Evolutionary conservation across 345 rosid species (phyloP).

Genomic region (Mallotus nudiflorus): DNA sequence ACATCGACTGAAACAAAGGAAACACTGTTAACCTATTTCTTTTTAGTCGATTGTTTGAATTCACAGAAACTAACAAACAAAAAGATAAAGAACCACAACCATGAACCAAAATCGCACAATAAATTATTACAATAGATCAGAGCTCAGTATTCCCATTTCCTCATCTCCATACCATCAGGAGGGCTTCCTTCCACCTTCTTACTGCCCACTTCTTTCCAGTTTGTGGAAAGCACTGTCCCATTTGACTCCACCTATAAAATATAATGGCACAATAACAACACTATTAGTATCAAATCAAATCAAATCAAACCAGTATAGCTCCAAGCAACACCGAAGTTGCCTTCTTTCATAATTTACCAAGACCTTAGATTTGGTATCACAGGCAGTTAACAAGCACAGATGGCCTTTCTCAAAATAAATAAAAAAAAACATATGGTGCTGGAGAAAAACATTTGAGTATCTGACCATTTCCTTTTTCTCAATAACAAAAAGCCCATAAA

Average conservation of each 20-base stretch:
- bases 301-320: not conserved
- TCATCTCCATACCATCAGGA: slow-evolving; percentile 81
- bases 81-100: not conserved
- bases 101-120: not conserved
- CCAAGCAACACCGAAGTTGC: not conserved
- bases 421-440: too few species aligned
- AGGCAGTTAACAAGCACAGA: not conserved
- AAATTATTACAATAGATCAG: not conserved
- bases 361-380: not conserved
- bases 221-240: slow-evolving; percentile 75
- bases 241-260: slow-evolving; percentile 69
- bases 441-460: too few species aligned
- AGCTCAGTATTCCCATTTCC: slow-evolving; percentile 62
- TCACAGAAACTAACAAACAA: not conserved
- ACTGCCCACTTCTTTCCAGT: slow-evolving; percentile 83
- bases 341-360: too few species aligned
- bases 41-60: not conserved
- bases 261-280: not conserved
- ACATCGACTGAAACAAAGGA: not conserved
- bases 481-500: not conserved
- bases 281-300: too few species aligned
- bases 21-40: not conserved
- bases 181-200: slow-evolving; percentile 80
- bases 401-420: too few species aligned
- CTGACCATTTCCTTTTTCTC: not conserved